A percentile compares a stretch with the other conserved stretches of the same genome.
Conservation (phyloP, 257 asterid species). For the Solanum chmielewskii region DNA sequence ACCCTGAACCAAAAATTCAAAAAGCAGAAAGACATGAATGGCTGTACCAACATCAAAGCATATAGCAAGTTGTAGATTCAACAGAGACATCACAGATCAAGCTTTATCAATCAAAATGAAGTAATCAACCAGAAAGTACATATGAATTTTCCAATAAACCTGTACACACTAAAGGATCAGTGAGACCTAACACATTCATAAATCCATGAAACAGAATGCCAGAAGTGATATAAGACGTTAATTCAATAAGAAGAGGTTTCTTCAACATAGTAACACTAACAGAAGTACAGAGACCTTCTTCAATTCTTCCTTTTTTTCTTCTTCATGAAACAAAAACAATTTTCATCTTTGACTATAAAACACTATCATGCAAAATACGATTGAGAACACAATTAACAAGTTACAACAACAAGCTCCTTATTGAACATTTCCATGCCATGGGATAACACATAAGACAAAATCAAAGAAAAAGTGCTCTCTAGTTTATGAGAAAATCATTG, state of each 20-base stretch:
- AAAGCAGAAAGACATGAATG: not conserved
- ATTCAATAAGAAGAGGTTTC: not conserved
- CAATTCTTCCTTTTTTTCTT: not conserved
- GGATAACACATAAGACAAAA: not conserved
- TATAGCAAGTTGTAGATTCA: not conserved
- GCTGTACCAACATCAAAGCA: not conserved
- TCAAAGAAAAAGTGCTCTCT: not conserved
- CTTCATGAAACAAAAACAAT: not conserved
- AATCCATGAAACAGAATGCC: not conserved
- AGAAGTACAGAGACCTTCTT: not conserved
- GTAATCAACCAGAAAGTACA: not conserved
- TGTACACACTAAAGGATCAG: not conserved
- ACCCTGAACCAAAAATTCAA: conserved; percentile 27
- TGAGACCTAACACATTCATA: not conserved
- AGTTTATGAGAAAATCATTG: not conserved
- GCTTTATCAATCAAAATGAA: not conserved
- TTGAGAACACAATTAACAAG: not conserved
- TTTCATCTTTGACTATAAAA: not conserved
- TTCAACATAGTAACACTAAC: not conserved
- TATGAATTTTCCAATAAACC: not conserved
- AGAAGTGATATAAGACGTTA: not conserved
- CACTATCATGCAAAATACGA: not conserved
- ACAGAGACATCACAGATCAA: not conserved
- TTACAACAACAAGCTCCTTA: not conserved
- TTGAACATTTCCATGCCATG: not conserved